phyloP scores from a whole-genome alignment of 2,329 filamentous ascomycete genomes.

The Phaeosphaeriaceae sp. region DNA sequence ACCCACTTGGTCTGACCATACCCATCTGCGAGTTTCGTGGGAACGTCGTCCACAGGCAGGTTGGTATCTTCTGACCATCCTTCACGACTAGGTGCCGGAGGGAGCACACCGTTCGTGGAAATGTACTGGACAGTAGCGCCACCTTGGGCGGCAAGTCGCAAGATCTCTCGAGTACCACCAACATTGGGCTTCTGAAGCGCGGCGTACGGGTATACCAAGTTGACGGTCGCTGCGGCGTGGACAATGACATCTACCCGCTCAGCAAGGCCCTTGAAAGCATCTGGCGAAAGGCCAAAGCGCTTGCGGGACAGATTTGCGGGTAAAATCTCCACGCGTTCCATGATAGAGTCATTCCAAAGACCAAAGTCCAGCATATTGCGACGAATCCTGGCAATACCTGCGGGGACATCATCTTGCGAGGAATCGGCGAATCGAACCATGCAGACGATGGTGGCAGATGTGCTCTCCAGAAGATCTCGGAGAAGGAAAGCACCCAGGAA shows the following conservation, averaged over 20 bases:
- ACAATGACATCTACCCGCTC: slow-evolving; percentile 74
- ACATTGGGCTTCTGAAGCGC: slow-evolving; percentile 78
- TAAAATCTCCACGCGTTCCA: slow-evolving; percentile 79
- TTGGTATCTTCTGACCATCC: slow-evolving; percentile 77
- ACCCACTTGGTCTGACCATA: slow-evolving; percentile 87
- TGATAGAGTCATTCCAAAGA: slow-evolving; percentile 77
- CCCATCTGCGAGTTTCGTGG: slow-evolving; percentile 72
- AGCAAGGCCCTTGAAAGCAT: slow-evolving; percentile 71
- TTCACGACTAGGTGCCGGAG: slow-evolving; percentile 65
- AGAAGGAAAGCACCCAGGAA: slow-evolving; percentile 80
- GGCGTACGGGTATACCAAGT: slow-evolving; percentile 80
- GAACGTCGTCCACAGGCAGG: slow-evolving; percentile 72
- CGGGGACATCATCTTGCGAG: slow-evolving; percentile 68
- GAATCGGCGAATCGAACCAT: slow-evolving; percentile 77
- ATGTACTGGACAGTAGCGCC: slow-evolving; percentile 80
- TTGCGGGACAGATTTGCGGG: slow-evolving; percentile 76
- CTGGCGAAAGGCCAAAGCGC: slow-evolving; percentile 71
- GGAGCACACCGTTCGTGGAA: slow-evolving; percentile 81
- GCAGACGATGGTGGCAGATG: slow-evolving; percentile 74
- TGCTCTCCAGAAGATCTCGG: slow-evolving; percentile 71
- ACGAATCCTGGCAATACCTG: slow-evolving; percentile 75
- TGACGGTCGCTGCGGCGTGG: slow-evolving; percentile 78
- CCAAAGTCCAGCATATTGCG: slow-evolving; percentile 80
- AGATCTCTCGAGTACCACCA: slow-evolving; percentile 77
- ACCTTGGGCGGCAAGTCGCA: slow-evolving; percentile 72